Percentiles rank a stretch among this genome's conserved stretches.
Conservation (phyloP, 1,284 basidiomycete genomes). For the Crocinoboletus sp. region DNA sequence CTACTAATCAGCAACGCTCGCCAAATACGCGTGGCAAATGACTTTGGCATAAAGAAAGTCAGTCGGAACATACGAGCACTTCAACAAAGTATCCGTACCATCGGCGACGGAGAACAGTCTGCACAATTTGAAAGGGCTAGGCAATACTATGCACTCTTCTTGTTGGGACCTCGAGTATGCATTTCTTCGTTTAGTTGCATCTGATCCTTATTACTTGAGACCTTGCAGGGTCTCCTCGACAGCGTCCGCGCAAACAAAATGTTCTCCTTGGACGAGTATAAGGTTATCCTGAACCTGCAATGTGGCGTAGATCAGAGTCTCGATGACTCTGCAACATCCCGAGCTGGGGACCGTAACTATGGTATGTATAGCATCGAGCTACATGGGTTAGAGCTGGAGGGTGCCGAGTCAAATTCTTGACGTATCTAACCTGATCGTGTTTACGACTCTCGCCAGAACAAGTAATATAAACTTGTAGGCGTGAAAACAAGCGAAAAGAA, state of each 20-base stretch:
- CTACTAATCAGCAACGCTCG: slow-evolving; percentile 76
- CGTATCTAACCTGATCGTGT: slow-evolving; percentile 21
- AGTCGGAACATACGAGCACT: slow-evolving; percentile 87
- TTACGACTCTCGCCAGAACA: slow-evolving; percentile 1
- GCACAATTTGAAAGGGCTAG: slow-evolving; percentile 75
- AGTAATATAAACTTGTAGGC: neutral
- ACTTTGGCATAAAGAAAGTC: slow-evolving; percentile 85
- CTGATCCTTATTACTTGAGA: neutral
- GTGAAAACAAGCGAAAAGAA: neutral
- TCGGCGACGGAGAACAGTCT: slow-evolving; percentile 56
- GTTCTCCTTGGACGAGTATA: slow-evolving; percentile 89
- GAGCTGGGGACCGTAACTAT: slow-evolving; percentile 64
- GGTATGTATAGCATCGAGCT: slow-evolving; percentile 79
- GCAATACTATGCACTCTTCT: slow-evolving; percentile 80
- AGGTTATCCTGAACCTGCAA: slow-evolving; percentile 82
- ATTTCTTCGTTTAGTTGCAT: neutral
- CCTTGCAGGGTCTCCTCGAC: slow-evolving; percentile 66
- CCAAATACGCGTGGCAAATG: slow-evolving; percentile 68
- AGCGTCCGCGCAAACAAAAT: slow-evolving; percentile 55
- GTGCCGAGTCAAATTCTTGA: slow-evolving; percentile 28
- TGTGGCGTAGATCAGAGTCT: slow-evolving; percentile 70
- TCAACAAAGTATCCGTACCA: slow-evolving; percentile 88
- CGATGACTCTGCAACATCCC: slow-evolving; percentile 45
- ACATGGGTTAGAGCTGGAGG: slow-evolving; percentile 71
- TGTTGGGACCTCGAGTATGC: slow-evolving; percentile 66